A percentile compares a stretch with the other conserved stretches of the same genome.
These are phyloP conservation scores for Naganishia vishniacii DNA, from an alignment of 768 basidiomycete species.

Conservation along the genomic window DNA sequence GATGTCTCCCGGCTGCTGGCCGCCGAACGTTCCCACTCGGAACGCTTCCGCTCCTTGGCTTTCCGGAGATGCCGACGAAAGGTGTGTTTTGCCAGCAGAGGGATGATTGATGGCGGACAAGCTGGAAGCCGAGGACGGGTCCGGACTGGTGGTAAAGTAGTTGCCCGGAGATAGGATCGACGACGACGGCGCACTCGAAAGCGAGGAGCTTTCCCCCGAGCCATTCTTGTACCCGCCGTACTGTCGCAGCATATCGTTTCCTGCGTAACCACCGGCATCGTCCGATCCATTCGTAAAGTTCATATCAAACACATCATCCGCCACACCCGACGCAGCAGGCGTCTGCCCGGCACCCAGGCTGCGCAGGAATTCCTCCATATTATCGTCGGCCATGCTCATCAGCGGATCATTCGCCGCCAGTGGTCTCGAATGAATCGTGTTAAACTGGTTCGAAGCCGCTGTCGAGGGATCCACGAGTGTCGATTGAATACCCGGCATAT, in stretches of 20 bases:
- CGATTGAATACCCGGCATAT: constrained; percentile 3
- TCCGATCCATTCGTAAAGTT: neutral
- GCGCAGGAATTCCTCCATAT: constrained; percentile 28
- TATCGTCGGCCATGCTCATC: constrained; percentile 22
- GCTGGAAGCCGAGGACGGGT: constrained; percentile 31
- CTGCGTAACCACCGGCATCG: constrained; percentile 3
- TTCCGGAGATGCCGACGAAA: neutral
- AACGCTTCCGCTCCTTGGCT: neutral
- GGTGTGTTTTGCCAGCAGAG: neutral
- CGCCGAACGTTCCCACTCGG: constrained; percentile 30
- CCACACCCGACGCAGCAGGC: neutral
- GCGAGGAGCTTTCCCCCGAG: neutral
- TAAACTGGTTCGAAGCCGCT: neutral
- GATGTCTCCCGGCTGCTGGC: neutral
- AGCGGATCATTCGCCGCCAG: constrained; percentile 1
- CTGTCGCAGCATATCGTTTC: neutral
- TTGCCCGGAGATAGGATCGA: constrained; percentile 37
- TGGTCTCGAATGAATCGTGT: neutral
- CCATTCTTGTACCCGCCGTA: neutral
- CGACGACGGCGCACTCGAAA: constrained; percentile 13
- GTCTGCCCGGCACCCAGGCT: constrained; percentile 13
- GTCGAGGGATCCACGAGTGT: neutral
- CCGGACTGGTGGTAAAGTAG: constrained; percentile 45
- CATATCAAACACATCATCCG: constrained; percentile 12
- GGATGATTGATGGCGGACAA: neutral